Conservation (phyloP, 2,329 filamentous ascomycete genomes). For the Ascochyta clinopodiicola region DNA sequence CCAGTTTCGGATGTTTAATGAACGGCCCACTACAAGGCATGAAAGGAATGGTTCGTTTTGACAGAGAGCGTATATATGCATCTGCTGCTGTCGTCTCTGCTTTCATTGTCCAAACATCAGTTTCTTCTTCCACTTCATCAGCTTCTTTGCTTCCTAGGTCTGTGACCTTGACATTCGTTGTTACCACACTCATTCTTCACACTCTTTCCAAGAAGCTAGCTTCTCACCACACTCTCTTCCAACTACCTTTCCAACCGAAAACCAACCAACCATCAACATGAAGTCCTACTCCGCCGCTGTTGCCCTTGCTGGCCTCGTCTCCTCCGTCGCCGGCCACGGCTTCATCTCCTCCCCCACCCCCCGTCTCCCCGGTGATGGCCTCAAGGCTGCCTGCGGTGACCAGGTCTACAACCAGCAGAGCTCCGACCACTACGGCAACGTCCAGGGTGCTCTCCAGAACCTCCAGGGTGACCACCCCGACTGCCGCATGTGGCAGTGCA, state of each 20-base stretch:
- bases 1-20: constrained; percentile 48
- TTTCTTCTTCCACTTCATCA: constrained; percentile 32
- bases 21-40: constrained; percentile 35
- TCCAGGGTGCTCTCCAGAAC: constrained; percentile 63
- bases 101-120: constrained; percentile 24
- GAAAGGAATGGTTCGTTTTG: constrained; percentile 19
- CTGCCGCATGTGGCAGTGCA: constrained; percentile 64
- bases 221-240: constrained; percentile 37
- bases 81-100: constrained; percentile 1
- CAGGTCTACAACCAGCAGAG: constrained; percentile 62
- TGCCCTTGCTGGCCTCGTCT: constrained; percentile 52
- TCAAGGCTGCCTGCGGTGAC: constrained; percentile 60
- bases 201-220: constrained; percentile 42
- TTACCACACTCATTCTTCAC: constrained; percentile 42
- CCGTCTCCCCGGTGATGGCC: constrained; percentile 60
- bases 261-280: constrained; percentile 45
- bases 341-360: constrained; percentile 57
- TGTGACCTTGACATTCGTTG: constrained; percentile 50
- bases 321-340: constrained; percentile 61
- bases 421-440: constrained; percentile 63
- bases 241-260: constrained; percentile 21
- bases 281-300: constrained; percentile 53
- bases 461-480: constrained; percentile 52
- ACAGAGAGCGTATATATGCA: constrained; percentile 30
- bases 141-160: constrained; percentile 41